Percentiles rank a stretch among this genome's conserved stretches.
Evolutionary conservation across 2,329 filamentous ascomycete species (phyloP).

Genomic region (Nigrograna mackinnonii): DNA sequence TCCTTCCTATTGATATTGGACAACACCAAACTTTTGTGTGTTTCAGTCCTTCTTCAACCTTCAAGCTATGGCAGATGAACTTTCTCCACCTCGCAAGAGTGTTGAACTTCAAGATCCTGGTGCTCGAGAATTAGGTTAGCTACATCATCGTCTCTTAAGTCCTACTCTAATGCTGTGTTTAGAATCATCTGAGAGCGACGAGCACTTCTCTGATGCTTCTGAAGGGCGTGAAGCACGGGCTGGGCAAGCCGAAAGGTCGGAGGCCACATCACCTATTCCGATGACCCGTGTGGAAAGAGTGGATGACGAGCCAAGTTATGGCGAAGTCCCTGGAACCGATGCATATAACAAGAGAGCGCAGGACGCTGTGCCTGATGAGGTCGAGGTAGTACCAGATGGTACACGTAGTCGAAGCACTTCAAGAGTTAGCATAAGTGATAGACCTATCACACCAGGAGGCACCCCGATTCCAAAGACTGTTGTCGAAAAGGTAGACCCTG

Average conservation of each 20-base stretch:
- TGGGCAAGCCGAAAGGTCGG: slow-evolving; percentile 38
- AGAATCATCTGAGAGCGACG: slow-evolving; percentile 57
- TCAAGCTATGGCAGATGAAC: slow-evolving; percentile 42
- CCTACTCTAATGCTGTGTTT: slow-evolving; percentile 18
- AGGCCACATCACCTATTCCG: slow-evolving; percentile 58
- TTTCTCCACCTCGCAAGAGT: slow-evolving; percentile 59
- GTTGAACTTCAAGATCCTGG: slow-evolving; percentile 60
- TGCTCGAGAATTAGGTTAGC: slow-evolving; percentile 58
- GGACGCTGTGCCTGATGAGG: slow-evolving; percentile 67
- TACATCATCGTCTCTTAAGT: not conserved
- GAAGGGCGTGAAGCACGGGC: slow-evolving; percentile 54
- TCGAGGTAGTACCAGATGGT: slow-evolving; percentile 58
- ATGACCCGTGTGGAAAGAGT: slow-evolving; percentile 66
- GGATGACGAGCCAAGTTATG: slow-evolving; percentile 61
- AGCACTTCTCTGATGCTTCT: slow-evolving; percentile 68
- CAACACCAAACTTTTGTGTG: too few relatives aligned
- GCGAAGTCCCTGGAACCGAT: slow-evolving; percentile 64
- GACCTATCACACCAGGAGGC: slow-evolving; percentile 55
- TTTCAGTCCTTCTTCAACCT: not conserved
- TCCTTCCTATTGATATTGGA: too few relatives aligned
- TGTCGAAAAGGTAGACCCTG: slow-evolving; percentile 64
- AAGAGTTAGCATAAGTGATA: slow-evolving; percentile 46
- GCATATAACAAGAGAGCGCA: slow-evolving; percentile 61
- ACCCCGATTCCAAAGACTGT: slow-evolving; percentile 61
- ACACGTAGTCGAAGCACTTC: slow-evolving; percentile 42